Percentiles rank a stretch among this genome's conserved stretches.
Conservation (phyloP, 352 stramenopile genomes). For the Phytophthora multivora region DNA sequence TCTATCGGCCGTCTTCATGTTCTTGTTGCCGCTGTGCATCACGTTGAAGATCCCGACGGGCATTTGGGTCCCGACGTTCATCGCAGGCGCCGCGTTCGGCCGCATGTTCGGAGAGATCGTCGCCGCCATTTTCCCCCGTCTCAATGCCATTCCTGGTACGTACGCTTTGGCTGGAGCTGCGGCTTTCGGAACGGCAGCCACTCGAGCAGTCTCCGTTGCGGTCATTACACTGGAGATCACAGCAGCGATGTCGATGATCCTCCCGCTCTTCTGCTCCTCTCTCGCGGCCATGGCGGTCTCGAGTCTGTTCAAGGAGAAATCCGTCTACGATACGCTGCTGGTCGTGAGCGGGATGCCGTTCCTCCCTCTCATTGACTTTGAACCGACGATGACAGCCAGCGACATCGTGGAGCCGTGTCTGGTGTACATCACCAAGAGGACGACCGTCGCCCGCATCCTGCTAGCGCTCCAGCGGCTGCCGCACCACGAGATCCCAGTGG, state of each 20-base stretch:
- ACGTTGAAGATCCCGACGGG: constrained; percentile 82
- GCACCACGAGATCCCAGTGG: constrained; percentile 74
- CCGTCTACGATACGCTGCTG: constrained; percentile 86
- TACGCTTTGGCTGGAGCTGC: constrained; percentile 84
- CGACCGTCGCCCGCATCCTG: constrained; percentile 67
- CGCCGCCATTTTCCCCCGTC: constrained; percentile 29
- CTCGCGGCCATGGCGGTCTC: constrained; percentile 69
- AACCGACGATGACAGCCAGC: constrained; percentile 50
- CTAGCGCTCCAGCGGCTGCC: constrained; percentile 76
- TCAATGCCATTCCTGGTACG: constrained; percentile 49
- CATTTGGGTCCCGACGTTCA: constrained; percentile 87
- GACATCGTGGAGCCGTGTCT: constrained; percentile 78
- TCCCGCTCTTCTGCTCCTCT: constrained; percentile 79
- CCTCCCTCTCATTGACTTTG: constrained; percentile 82
- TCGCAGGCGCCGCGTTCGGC: constrained; percentile 81
- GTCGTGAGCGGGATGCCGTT: constrained; percentile 81
- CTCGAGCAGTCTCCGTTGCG: constrained; percentile 77
- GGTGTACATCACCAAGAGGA: constrained; percentile 78
- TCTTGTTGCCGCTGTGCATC: constrained; percentile 82
- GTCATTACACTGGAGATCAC: constrained; percentile 91
- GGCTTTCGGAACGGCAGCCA: constrained; percentile 70
- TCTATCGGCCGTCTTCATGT: constrained; percentile 54
- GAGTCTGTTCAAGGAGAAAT: constrained; percentile 72
- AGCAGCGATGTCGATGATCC: constrained; percentile 78
- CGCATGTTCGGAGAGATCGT: constrained; percentile 78